Base-by-base conservation (phyloP, 352 stramenopile genomes). In the Phytophthora capsici region DNA sequence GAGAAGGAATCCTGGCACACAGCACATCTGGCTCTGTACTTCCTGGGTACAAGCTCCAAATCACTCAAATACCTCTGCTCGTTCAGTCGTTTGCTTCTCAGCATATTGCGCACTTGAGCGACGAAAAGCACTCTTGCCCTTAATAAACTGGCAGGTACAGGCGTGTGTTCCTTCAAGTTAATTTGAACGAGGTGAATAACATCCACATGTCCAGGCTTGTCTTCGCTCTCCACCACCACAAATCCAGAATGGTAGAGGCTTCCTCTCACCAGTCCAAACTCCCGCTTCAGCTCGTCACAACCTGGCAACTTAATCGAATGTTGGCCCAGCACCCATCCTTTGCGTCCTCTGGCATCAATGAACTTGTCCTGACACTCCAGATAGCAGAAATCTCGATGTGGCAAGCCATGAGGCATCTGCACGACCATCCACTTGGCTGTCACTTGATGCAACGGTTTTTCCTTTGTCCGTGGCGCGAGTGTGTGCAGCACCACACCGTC, bases 311-410 rank as follows among this genome's bases (percentile, higher is more conserved):
- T 91, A 63, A 96, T 94, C 19, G 82, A 93, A 57, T 96, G 86
- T 49, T 91, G 69, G n/a, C 84, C 87, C 8, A 94, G 49, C 13
- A 96, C 84, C 88, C 88, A 96, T 6, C 88, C 88, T 58, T 90
- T 90, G 56, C 86, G 81, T 23, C 88, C 86, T 28, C 65, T 75
- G 20, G 86, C 84, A 69, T 96, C 88, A 3, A 90, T 86, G 47
- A 96, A 96, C 73, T 92, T 88, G 71, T 96, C 85, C 49, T 96
- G 88, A 58, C 84, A 94, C 75, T 96, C 87, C 17, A 91, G 59
- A 55, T 78, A 91, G 63, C 82, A 91, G 60, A 88, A 93, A 63
- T 94, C 84, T 26, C 85, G 82, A 67, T 94, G 76, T 12, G 80
- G 73, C 1, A 92, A 49, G 19, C 80, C 83, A 13, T 73, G 69